These are phyloP conservation scores for Boletellus ananas DNA, from an alignment of 768 basidiomycete species.

Conservation along the genomic window DNA sequence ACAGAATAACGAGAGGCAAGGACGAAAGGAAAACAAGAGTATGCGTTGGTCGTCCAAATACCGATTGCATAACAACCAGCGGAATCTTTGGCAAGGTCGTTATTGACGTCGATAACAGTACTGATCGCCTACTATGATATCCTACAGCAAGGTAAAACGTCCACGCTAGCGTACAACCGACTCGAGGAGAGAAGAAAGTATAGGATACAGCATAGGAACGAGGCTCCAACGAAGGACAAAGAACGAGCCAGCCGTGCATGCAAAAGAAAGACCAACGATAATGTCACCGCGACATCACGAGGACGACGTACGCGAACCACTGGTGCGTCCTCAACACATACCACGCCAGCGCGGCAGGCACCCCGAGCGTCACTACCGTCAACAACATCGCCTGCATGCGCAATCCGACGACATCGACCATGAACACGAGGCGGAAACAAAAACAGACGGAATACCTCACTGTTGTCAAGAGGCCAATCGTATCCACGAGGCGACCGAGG, in stretches of 20 bases:
- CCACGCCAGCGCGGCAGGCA: conserved; percentile 20
- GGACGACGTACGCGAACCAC: conserved; percentile 13
- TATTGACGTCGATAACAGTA: too few species aligned
- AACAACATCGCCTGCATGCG: conserved; percentile 18
- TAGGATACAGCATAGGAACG: not conserved
- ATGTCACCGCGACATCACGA: conserved; percentile 4
- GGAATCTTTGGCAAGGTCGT: too few species aligned
- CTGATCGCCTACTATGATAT: too few species aligned
- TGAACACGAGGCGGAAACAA: not conserved
- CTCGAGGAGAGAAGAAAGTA: too few species aligned
- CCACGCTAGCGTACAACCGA: too few species aligned
- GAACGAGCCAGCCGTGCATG: too few species aligned
- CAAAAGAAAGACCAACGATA: not conserved
- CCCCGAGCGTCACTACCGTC: conserved; percentile 15
- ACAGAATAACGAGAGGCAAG: too few species aligned
- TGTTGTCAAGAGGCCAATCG: conserved; percentile 18
- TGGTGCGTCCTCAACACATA: conserved; percentile 6
- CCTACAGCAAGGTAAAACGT: too few species aligned
- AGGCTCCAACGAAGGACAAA: not conserved
- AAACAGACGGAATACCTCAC: not conserved
- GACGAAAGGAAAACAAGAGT: too few species aligned
- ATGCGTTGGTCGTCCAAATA: too few species aligned
- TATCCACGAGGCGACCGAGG: conserved; percentile 23
- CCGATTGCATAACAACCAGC: too few species aligned
- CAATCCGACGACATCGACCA: not conserved